Evolutionary conservation across 208 protist species (phyloP).

Genomic region (Crithidia acanthocephali): DNA sequence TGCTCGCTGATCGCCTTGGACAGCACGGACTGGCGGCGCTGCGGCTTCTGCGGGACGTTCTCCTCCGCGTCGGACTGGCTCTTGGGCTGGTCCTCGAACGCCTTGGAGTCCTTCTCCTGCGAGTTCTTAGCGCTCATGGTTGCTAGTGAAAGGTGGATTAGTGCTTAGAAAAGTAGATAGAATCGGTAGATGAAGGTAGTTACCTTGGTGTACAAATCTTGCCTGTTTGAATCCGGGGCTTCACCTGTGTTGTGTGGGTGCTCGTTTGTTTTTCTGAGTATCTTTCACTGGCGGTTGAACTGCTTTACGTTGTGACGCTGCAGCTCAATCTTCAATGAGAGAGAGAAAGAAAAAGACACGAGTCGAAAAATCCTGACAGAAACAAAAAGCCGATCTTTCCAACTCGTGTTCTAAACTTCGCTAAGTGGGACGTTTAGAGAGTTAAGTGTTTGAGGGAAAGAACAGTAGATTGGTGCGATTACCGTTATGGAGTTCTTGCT

Average conservation of each 20-base stretch:
- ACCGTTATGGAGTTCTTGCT: background rate
- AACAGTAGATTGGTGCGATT: background rate
- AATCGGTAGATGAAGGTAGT: background rate
- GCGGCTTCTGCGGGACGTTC: conserved; percentile 53
- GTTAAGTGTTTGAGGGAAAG: background rate
- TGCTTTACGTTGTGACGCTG: conserved; percentile 18
- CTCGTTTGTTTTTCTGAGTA: background rate
- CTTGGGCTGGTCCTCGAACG: conserved; percentile 43
- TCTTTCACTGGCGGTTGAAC: background rate
- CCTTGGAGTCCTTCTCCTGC: conserved; percentile 23
- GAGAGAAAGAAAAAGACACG: background rate
- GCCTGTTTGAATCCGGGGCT: background rate
- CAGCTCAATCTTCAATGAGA: conserved; percentile 4
- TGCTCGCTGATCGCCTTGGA: conserved; percentile 83
- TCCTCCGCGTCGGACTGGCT: conserved; percentile 38
- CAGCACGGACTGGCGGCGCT: conserved; percentile 71
- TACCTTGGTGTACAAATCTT: background rate
- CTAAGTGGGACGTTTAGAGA: background rate
- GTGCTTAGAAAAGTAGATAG: background rate
- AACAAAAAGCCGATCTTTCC: too few relatives aligned
- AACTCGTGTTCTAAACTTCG: background rate
- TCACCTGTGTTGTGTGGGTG: background rate
- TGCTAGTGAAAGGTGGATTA: conserved; percentile 10
- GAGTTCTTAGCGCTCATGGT: conserved; percentile 40
- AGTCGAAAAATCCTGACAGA: too few relatives aligned